Evolutionary conservation across 352 stramenopile genomes (phyloP).

Genomic region (Globisporangium emineosum): DNA sequence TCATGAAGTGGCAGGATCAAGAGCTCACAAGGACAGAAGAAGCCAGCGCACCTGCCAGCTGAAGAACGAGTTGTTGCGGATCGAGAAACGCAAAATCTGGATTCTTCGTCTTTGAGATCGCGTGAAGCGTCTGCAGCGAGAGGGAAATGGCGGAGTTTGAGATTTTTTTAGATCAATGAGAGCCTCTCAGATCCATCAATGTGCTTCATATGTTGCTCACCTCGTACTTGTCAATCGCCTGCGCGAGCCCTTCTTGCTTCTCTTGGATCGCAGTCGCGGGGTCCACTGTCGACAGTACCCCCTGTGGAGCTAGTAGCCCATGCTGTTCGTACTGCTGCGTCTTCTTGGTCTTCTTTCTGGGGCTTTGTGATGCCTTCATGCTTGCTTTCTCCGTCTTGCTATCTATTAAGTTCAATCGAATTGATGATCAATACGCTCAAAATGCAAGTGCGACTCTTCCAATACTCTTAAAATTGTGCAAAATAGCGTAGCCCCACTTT

Average conservation of each 20-base stretch:
- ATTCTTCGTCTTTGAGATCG: constrained; percentile 28
- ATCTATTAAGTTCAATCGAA: neutral
- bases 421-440: neutral
- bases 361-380: constrained; percentile 1
- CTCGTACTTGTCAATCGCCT: constrained; percentile 42
- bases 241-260: constrained; percentile 22
- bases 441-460: constrained; percentile 1
- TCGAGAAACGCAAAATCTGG: constrained; percentile 49
- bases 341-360: constrained; percentile 1
- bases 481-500: neutral
- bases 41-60: constrained; percentile 30
- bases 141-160: neutral
- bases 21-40: neutral
- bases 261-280: neutral
- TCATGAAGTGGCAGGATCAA: neutral
- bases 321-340: neutral
- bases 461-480: neutral
- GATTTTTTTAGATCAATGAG: neutral
- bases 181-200: neutral
- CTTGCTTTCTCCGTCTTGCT: neutral
- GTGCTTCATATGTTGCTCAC: constrained; percentile 9
- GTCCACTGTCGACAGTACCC: neutral
- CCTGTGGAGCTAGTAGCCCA: neutral
- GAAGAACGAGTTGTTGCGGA: constrained; percentile 31
- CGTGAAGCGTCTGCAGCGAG: constrained; percentile 30